These are phyloP conservation scores for Penicillium angulare DNA, from an alignment of 495 filamentous ascomycete genomes.

Conservation along the genomic window DNA sequence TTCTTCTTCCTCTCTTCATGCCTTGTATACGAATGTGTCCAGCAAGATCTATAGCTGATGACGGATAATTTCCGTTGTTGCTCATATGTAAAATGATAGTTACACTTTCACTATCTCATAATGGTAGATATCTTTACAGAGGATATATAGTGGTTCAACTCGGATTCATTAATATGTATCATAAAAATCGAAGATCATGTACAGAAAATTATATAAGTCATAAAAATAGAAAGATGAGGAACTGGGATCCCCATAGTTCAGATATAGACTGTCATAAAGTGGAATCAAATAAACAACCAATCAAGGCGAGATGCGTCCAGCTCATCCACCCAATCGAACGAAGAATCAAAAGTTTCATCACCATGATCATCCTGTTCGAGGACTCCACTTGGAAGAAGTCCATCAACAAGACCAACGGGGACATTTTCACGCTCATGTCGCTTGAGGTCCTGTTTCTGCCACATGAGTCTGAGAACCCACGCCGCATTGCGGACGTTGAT, in stretches of 20 bases:
- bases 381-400: neutral
- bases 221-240: neutral
- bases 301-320: conserved; percentile 44
- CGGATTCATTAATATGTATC: neutral
- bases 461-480: conserved; percentile 47
- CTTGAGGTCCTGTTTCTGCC: conserved; percentile 42
- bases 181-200: conserved; percentile 8
- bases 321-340: conserved; percentile 49
- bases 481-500: conserved; percentile 48
- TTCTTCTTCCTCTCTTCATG: too few species aligned
- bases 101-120: neutral
- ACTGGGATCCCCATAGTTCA: neutral
- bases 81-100: neutral
- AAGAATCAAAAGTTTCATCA: conserved; percentile 25
- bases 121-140: too few species aligned
- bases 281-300: conserved; percentile 45
- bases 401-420: neutral
- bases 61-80: too few species aligned
- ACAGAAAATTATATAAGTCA: conserved; percentile 3
- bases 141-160: too few species aligned
- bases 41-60: too few species aligned
- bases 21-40: too few species aligned
- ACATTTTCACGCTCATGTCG: conserved; percentile 12
- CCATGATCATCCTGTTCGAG: conserved; percentile 7
- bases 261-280: neutral